Conservation (phyloP, 257 asterid genomes). For the Linderniella brevidens region DNA sequence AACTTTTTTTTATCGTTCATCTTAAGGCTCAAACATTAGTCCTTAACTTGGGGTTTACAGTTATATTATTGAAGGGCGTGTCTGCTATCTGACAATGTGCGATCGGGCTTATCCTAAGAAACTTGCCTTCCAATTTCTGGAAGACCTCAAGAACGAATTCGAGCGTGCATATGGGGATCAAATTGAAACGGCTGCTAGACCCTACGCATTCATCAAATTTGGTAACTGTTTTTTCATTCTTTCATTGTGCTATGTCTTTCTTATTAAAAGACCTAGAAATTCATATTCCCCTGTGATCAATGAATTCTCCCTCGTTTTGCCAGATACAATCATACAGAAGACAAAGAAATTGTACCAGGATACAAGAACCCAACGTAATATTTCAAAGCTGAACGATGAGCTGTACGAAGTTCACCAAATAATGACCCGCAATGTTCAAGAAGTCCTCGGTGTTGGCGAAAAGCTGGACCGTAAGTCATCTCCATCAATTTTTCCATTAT, state of each 20-base stretch:
- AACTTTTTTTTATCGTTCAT: neutral
- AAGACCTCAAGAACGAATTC: constrained; percentile 88
- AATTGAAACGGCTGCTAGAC: constrained; percentile 96
- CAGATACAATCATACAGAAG: constrained; percentile 81
- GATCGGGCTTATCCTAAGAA: constrained; percentile 93
- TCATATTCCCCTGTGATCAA: neutral
- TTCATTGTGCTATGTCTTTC: constrained; percentile 5
- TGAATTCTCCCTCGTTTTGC: constrained; percentile 13
- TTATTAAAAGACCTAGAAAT: neutral
- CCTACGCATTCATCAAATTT: constrained; percentile 89
- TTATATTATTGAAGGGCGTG: constrained; percentile 75
- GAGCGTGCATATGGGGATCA: constrained; percentile 72
- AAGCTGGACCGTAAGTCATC: constrained; percentile 79
- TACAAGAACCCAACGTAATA: constrained; percentile 82
- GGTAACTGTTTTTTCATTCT: constrained; percentile 23
- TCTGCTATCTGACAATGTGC: constrained; percentile 91
- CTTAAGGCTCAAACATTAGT: constrained; percentile 5
- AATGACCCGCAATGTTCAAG: constrained; percentile 97
- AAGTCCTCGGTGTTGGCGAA: constrained; percentile 98
- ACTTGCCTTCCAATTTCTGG: constrained; percentile 83
- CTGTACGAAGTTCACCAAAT: constrained; percentile 97
- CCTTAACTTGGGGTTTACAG: constrained; percentile 50
- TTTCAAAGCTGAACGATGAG: constrained; percentile 84
- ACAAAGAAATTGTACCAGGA: constrained; percentile 90
- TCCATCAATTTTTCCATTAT: neutral